These are phyloP conservation scores for Xerocomus minutiporus DNA, from an alignment of 1,284 basidiomycete genomes.

Conservation along the genomic window DNA sequence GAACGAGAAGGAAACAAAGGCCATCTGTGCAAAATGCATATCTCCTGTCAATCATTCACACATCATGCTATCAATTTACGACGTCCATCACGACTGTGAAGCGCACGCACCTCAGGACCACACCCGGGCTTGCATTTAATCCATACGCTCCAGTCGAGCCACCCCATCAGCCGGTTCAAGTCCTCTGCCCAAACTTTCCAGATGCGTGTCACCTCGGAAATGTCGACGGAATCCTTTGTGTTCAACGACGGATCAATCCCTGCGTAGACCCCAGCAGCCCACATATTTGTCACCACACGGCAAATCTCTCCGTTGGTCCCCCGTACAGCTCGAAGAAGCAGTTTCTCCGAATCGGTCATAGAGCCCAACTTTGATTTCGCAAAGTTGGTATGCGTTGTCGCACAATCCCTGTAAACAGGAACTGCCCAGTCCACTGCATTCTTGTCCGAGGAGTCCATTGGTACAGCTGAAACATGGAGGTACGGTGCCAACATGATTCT, in stretches of 20 bases:
- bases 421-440: neutral
- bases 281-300: neutral
- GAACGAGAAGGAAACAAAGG: neutral
- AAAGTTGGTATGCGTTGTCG: neutral
- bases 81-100: neutral
- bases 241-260: neutral
- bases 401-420: neutral
- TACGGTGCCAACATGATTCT: neutral
- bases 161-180: neutral
- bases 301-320: neutral
- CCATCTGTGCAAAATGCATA: neutral
- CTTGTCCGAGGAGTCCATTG: neutral
- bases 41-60: neutral
- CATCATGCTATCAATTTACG: neutral
- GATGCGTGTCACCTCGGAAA: neutral
- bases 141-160: neutral
- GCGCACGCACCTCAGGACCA: neutral
- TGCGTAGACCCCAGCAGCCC: neutral
- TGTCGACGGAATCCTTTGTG: neutral
- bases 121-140: neutral
- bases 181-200: neutral
- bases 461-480: neutral
- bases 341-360: neutral
- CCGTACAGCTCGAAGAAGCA: neutral
- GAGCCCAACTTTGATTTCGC: neutral